Evolutionary conservation across 345 rosid species (phyloP), one percentile per base, ranked within the genome.

Genomic region (Brassica nigra): DNA sequence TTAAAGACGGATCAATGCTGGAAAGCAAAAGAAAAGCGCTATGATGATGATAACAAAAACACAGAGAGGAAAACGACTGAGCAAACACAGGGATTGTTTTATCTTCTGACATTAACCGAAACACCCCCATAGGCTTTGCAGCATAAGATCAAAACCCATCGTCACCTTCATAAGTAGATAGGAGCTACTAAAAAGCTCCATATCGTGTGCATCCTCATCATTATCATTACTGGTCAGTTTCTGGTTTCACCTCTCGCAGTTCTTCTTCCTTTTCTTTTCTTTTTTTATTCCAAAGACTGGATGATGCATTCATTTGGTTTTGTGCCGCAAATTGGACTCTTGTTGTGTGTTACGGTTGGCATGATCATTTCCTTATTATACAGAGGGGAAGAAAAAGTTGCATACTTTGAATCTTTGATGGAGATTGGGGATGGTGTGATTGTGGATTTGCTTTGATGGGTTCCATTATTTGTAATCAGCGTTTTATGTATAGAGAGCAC

Each of bases 1-100:
- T 95, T 6, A 91, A 84, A 82, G 99, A 92, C 42, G 95, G 92
- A 49, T 68, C 96, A 8, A 70, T 74, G 83, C 91, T 90, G 3
- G 99, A 92, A 83, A 87, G 76, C 62, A 75, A 86, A 81, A 88
- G 81, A 83, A 86, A 68, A 34, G 62, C 81, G 0, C 76, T 76
- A 30, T 75, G 55, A 49, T 49, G 54, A 44, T 67, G 69, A 16
- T 31, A 58, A 28, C 54, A 44, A 2, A 23, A 27, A 31, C 37
- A 36, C 34, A 4, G 9, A 66, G 73, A 59, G 67, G 62, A 62
- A 27, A 37, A 8, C 42, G 8, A 37, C 2, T 8, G 10, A 37
- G 42, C 42, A 37, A 37, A 37, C 42, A 37, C 10, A 37, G 42
- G 42, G 42, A 37, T 37, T 37, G 42, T 37, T 37, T 37, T 37